Evolutionary conservation across 148 eudicot species (phyloP).

Genomic region (Cornus controversa): DNA sequence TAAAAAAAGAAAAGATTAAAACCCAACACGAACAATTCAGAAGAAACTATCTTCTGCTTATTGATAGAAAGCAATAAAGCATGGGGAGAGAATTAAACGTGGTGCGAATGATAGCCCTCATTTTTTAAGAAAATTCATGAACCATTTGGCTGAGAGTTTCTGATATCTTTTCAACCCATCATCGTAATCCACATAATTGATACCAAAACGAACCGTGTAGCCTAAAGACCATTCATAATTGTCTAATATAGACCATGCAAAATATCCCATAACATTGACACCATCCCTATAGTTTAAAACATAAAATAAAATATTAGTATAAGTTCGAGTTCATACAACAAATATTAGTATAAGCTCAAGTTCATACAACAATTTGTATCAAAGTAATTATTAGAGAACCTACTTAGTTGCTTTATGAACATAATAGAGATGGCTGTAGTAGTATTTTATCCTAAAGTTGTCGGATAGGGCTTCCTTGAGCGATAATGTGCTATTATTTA

Average conservation of each 20-base stretch:
- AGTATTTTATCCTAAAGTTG: conserved; percentile 34
- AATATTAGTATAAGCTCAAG: no score
- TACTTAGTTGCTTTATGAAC: conserved; percentile 40
- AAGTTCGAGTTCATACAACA: not conserved
- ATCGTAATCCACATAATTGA: conserved; percentile 9
- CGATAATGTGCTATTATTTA: conserved; percentile 26
- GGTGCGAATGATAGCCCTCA: not conserved
- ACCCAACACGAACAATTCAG: no score
- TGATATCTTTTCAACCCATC: conserved; percentile 1
- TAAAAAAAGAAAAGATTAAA: no score
- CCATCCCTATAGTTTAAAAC: not conserved
- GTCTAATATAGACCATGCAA: conserved; percentile 16
- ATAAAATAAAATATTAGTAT: no score
- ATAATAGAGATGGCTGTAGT: conserved; percentile 43
- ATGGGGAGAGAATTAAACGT: no score
- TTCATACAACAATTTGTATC: no score
- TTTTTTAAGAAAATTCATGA: conserved; percentile 1
- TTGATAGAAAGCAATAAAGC: no score
- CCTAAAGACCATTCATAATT: conserved; percentile 16
- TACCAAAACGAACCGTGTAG: conserved; percentile 13
- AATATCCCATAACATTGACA: conserved; percentile 8
- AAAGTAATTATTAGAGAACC: not conserved
- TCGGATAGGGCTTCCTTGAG: conserved; percentile 33
- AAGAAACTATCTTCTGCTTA: no score
- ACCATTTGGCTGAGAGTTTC: conserved; percentile 4